phyloP scores from a whole-genome alignment of 176 grass and related monocot genomes.

The Areca catechu region DNA sequence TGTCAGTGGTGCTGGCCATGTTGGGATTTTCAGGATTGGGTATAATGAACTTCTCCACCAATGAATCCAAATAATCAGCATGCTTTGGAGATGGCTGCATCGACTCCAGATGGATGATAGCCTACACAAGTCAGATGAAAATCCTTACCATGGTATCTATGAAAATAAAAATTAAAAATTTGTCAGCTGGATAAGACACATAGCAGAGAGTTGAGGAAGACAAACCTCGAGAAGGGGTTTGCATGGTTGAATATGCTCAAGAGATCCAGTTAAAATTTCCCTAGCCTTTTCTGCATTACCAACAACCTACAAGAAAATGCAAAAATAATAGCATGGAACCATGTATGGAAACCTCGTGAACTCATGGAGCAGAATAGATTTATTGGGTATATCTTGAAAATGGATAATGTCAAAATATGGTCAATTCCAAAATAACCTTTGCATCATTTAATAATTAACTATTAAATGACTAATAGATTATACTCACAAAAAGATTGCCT shows the following conservation, averaged over 20 bases:
- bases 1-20: slow-evolving; percentile 46
- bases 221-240: slow-evolving; percentile 71
- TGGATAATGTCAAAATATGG: too few species aligned
- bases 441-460: too few species aligned
- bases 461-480: too few species aligned
- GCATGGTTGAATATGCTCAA: slow-evolving; percentile 39
- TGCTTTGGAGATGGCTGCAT: slow-evolving; percentile 61
- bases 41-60: slow-evolving; percentile 79
- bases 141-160: background rate
- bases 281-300: slow-evolving; percentile 68
- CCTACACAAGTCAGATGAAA: slow-evolving; percentile 36
- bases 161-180: background rate
- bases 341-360: background rate
- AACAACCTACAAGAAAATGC: slow-evolving; percentile 32
- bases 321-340: background rate
- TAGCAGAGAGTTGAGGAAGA: background rate
- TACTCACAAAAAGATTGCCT: too few species aligned
- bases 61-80: slow-evolving; percentile 64
- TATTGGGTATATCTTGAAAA: background rate
- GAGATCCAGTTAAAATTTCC: slow-evolving; percentile 44
- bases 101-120: slow-evolving; percentile 70
- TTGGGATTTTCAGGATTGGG: slow-evolving; percentile 39
- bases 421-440: too few species aligned
- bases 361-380: background rate
- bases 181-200: slow-evolving; percentile 2